Evolutionary conservation across 1,284 basidiomycete genomes (phyloP), one percentile per base, ranked within the genome.

Genomic region (Tilletia setariae): DNA sequence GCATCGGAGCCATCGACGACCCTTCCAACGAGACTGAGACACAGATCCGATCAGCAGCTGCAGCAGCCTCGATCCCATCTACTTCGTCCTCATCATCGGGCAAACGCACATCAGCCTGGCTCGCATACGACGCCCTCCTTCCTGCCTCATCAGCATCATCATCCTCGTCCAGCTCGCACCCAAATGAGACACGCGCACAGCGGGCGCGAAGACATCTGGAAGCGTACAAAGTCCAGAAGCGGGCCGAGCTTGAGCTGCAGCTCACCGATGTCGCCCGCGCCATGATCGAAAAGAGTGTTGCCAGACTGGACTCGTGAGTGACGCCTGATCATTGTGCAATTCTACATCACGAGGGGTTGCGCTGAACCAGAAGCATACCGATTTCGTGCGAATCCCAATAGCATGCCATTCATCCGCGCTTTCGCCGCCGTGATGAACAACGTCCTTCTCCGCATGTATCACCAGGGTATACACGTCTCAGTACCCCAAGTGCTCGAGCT

Each of bases 381-480:
- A 23, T 53, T 1, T 53, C 21, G 21, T 28, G n/a, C 51, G 7
- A 25, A 25, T 23, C 16, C 21, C 6, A 25, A 13, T 23, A 68
- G 67, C 23, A 67, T 71, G 21, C 56, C 71, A 28, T 80, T 81
- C 51, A 23, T 78, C 49, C 75, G 72, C 23, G 66, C 69, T 6
- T 75, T 76, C 63, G 72, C 73, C 32, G 80, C 76, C 11, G 65
- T 74, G 23, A 78, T 83, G 65, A 82, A 84, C 74, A 82, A 83
- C 64, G 69, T 83, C 8, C 73, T 84, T 4, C 80, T 77, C 0
- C 70, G 81, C 11, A 78, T 83, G 76, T 84, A 83, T 68, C 72
- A 83, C 59, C 76, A 76, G 53, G 79, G 79, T 28, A 79, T 80
- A 46, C 79, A 80, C 66, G 76, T 81, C 67, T 75, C 68, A 43